phyloP scores from a whole-genome alignment of 371 early-diverging fungal genomes.

The Apophysomyces ossiformis region DNA sequence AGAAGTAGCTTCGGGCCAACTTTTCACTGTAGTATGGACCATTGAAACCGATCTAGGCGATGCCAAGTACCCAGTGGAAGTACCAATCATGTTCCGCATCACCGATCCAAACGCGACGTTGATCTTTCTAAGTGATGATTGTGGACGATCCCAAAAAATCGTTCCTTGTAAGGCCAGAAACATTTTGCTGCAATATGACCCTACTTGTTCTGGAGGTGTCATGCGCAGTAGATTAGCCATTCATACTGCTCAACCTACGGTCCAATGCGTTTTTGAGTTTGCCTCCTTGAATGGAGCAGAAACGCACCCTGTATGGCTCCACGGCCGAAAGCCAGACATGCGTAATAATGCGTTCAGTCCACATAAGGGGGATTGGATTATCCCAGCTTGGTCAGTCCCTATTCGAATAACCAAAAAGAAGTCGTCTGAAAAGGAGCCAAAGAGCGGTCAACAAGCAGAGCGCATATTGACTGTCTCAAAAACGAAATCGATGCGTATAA shows the following conservation, averaged over 20 bases:
- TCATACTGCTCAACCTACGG: constrained; percentile 16
- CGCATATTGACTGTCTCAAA: constrained; percentile 12
- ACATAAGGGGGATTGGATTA: constrained; percentile 25
- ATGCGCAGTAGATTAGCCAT: constrained; percentile 30
- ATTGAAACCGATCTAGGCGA: constrained; percentile 55
- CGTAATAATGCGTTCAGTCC: no score
- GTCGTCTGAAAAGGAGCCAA: constrained; percentile 14
- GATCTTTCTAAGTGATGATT: constrained; percentile 3
- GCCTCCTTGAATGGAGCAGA: neutral
- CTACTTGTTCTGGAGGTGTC: constrained; percentile 38
- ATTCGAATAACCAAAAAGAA: constrained; percentile 20
- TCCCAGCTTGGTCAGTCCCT: constrained; percentile 46
- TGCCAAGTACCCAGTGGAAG: constrained; percentile 30
- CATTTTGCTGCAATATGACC: constrained; percentile 31
- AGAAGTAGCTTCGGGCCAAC: constrained; percentile 25
- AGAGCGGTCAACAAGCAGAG: constrained; percentile 36
- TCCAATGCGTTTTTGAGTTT: constrained; percentile 26
- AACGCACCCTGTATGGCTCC: constrained; percentile 31
- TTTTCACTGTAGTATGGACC: constrained; percentile 51
- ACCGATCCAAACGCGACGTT: neutral
- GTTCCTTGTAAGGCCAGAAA: constrained; percentile 1
- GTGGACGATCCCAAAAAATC: constrained; percentile 11
- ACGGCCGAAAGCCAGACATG: constrained; percentile 16
- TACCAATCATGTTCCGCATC: constrained; percentile 19
- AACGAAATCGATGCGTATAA: constrained; percentile 17